phyloP scores from a whole-genome alignment of 768 basidiomycete genomes.

The Collybia sordida region DNA sequence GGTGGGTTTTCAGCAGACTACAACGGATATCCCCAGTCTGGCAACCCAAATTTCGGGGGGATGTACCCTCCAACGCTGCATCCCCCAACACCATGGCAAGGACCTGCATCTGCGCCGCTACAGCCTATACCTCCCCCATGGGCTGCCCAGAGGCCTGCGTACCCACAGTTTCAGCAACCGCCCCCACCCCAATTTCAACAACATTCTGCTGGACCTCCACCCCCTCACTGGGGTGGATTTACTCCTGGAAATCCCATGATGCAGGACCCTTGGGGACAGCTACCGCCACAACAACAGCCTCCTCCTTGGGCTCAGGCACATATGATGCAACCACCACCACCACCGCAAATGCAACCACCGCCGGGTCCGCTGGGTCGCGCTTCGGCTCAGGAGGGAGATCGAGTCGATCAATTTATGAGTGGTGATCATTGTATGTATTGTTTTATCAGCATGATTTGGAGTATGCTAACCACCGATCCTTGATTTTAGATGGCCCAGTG shows the following conservation, averaged over 20 bases:
- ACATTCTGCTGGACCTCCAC: background rate
- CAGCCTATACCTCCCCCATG: background rate
- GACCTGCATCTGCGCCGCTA: background rate
- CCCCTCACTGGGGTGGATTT: background rate
- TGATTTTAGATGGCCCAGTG: conserved; percentile 62
- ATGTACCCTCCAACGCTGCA: background rate
- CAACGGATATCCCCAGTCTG: conserved; percentile 19
- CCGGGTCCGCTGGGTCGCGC: conserved; percentile 1
- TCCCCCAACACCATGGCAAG: conserved; percentile 1
- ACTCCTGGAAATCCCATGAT: conserved; percentile 4
- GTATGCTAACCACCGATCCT: background rate
- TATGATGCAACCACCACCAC: background rate
- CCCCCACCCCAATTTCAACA: no score
- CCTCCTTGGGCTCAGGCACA: conserved; percentile 2
- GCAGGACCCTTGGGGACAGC: background rate
- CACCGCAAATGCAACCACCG: background rate
- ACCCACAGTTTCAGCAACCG: conserved; percentile 3
- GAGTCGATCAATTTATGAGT: conserved; percentile 15
- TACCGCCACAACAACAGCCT: background rate
- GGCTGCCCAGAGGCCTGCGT: background rate
- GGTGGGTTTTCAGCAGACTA: conserved; percentile 19
- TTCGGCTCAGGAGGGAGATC: conserved; percentile 11
- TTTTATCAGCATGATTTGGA: background rate
- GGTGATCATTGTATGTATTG: conserved; percentile 16
- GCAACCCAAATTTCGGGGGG: background rate